Evolutionary conservation across 805 yeast genomes (phyloP).

Genomic region (Candida suzukii): DNA sequence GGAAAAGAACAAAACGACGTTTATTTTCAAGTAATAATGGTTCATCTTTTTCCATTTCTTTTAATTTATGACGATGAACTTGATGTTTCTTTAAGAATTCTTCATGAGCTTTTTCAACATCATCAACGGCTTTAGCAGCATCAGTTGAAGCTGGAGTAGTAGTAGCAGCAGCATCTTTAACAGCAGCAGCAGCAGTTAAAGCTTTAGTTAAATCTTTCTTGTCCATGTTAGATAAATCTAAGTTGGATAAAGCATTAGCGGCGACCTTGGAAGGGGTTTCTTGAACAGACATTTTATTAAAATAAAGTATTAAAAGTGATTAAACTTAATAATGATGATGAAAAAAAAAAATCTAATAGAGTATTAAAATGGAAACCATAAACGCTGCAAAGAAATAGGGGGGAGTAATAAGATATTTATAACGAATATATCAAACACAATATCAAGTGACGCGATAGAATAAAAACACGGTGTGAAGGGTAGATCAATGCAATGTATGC

Average conservation of each 20-base stretch:
- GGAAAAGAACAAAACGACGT: conserved; percentile 87
- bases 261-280: conserved; percentile 69
- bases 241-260: conserved; percentile 46
- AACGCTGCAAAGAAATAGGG: not conserved
- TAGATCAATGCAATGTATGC: no score
- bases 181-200: conserved; percentile 33
- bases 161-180: conserved; percentile 24
- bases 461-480: no score
- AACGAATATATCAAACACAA: not conserved
- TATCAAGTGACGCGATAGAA: no score
- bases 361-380: not conserved
- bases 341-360: no score
- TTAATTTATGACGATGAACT: conserved; percentile 66
- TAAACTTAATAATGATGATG: not conserved
- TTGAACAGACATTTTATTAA: conserved; percentile 37
- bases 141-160: conserved; percentile 17
- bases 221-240: conserved; percentile 38
- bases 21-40: conserved; percentile 82
- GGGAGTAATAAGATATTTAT: not conserved
- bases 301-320: not conserved
- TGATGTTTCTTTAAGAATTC: conserved; percentile 54
- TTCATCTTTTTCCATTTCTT: conserved; percentile 77
- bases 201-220: conserved; percentile 35
- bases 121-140: conserved; percentile 9
- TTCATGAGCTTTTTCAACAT: conserved; percentile 35